Percentiles rank a stretch among this genome's conserved stretches.
Evolutionary conservation across 2,329 filamentous ascomycete species (phyloP).

Genomic region (Ilyonectria mors-panacis): DNA sequence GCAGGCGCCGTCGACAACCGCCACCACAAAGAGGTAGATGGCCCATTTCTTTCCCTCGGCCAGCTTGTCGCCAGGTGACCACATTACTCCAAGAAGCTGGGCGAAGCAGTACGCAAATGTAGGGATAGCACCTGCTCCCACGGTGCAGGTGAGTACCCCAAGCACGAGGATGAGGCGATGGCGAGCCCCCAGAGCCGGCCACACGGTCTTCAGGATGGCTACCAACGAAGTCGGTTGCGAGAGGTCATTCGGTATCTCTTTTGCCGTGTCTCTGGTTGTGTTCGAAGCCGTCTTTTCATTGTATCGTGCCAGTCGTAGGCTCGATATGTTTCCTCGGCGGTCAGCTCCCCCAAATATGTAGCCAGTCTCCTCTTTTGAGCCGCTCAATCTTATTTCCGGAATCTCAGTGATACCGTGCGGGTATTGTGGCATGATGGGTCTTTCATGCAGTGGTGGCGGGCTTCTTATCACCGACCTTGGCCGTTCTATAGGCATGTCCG

Average conservation of each 20-base stretch:
- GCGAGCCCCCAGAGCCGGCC: slow-evolving; percentile 71
- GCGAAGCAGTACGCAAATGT: slow-evolving; percentile 84
- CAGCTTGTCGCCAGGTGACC: slow-evolving; percentile 64
- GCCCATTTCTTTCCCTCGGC: slow-evolving; percentile 76
- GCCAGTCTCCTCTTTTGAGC: slow-evolving; percentile 26
- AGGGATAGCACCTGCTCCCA: slow-evolving; percentile 78
- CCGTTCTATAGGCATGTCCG: slow-evolving; percentile 17
- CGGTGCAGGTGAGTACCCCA: slow-evolving; percentile 73
- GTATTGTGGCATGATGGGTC: slow-evolving; percentile 26
- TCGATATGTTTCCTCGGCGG: slow-evolving; percentile 50
- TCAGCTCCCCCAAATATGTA: slow-evolving; percentile 45
- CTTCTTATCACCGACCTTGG: slow-evolving; percentile 20
- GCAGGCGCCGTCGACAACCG: slow-evolving; percentile 75
- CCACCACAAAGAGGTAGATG: slow-evolving; percentile 77
- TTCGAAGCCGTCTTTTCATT: not conserved
- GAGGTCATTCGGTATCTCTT: slow-evolving; percentile 10
- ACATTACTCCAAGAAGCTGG: slow-evolving; percentile 80
- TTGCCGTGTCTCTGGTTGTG: not conserved
- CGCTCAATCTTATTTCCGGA: slow-evolving; percentile 19
- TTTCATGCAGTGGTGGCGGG: slow-evolving; percentile 29
- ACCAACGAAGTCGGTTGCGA: slow-evolving; percentile 38
- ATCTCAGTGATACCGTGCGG: slow-evolving; percentile 27
- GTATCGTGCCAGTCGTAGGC: slow-evolving; percentile 24
- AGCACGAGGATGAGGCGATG: slow-evolving; percentile 70
- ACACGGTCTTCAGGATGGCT: slow-evolving; percentile 69